Percentiles rank a stretch among this genome's conserved stretches.
phyloP scores from a whole-genome alignment of 1,284 basidiomycete genomes.

The Ustilago shanxiensis region DNA sequence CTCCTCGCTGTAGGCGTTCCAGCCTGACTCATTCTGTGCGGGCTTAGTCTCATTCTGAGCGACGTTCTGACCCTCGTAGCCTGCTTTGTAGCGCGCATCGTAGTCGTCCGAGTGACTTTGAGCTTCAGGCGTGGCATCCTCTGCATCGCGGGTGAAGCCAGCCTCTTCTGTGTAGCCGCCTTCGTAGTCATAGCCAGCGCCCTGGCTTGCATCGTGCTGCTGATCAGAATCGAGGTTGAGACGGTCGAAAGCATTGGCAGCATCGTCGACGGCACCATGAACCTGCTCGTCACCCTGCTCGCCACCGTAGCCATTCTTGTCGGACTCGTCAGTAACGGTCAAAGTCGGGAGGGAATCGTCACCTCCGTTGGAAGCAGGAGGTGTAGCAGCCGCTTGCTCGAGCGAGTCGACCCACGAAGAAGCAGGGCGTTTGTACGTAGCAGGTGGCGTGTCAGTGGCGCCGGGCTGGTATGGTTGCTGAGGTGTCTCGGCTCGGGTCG shows the following conservation, averaged over 20 bases:
- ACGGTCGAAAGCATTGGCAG: conserved; percentile 23
- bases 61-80: neutral
- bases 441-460: conserved; percentile 30
- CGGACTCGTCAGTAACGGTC: conserved; percentile 47
- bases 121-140: conserved; percentile 13
- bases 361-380: conserved; percentile 21
- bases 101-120: conserved; percentile 4
- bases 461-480: conserved; percentile 13
- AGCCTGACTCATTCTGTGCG: conserved; percentile 17
- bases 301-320: conserved; percentile 15
- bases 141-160: conserved; percentile 2
- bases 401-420: conserved; percentile 46
- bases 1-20: conserved; percentile 21
- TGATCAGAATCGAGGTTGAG: conserved; percentile 19
- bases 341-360: conserved; percentile 41
- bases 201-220: neutral
- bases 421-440: conserved; percentile 27
- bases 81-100: neutral
- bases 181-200: neutral
- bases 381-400: conserved; percentile 46
- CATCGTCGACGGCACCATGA: conserved; percentile 20
- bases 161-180: conserved; percentile 19
- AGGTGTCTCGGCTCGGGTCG: conserved; percentile 11
- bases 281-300: conserved; percentile 4
- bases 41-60: neutral